Conservation (phyloP, 2,329 filamentous ascomycete genomes). For the Byssoonygena ceratinophila region DNA sequence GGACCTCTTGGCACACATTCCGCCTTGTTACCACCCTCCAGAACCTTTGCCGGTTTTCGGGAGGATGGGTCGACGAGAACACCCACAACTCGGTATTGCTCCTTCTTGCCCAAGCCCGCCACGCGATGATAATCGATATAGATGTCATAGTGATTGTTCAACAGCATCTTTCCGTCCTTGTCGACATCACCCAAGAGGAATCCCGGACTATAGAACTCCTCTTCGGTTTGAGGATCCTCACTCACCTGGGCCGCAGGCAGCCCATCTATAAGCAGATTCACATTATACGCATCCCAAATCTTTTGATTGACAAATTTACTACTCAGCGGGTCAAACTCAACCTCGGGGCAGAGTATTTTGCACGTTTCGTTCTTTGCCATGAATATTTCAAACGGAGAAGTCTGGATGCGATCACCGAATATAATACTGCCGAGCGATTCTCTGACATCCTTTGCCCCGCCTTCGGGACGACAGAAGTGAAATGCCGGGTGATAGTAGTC, state of each 20-base stretch:
- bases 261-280: conserved; percentile 95
- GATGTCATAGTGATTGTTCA: conserved; percentile 97
- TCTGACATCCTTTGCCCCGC: conserved; percentile 65
- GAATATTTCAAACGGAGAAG: conserved; percentile 80
- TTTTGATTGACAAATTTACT: conserved; percentile 71
- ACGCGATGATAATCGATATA: conserved; percentile 84
- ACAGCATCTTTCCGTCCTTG: conserved; percentile 46
- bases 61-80: conserved; percentile 80
- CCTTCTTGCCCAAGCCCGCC: conserved; percentile 41
- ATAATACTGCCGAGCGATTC: conserved; percentile 92
- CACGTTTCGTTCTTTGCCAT: conserved; percentile 85
- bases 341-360: conserved; percentile 62
- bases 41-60: conserved; percentile 45
- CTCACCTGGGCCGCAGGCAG: conserved; percentile 80
- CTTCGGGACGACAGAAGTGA: conserved; percentile 73
- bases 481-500: conserved; percentile 90
- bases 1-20: conserved; percentile 53
- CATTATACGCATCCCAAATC: conserved; percentile 75
- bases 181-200: conserved; percentile 62
- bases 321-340: conserved; percentile 54
- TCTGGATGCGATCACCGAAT: conserved; percentile 93
- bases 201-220: conserved; percentile 80
- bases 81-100: conserved; percentile 76
- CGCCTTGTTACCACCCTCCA: conserved; percentile 36
- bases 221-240: conserved; percentile 62